A percentile compares a stretch with the other conserved stretches of the same genome.
Evolutionary conservation across 2,329 filamentous ascomycete genomes (phyloP).

Genomic region (Knoxdaviesia capensis): DNA sequence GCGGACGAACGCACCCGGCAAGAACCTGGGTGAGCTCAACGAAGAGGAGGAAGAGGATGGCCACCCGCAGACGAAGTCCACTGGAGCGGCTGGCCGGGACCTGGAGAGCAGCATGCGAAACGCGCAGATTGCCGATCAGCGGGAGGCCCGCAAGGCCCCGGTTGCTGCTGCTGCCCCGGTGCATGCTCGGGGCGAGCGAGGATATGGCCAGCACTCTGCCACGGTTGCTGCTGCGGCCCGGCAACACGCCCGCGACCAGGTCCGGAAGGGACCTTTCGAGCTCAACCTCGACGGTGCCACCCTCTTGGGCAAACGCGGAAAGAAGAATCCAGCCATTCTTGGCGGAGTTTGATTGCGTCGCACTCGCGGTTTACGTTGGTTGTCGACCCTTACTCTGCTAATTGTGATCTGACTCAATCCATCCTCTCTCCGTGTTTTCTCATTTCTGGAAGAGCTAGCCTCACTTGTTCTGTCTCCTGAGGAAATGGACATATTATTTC

Average conservation of each 20-base stretch:
- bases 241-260: slow-evolving; percentile 51
- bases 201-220: slow-evolving; percentile 79
- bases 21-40: slow-evolving; percentile 40
- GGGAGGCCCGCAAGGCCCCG: slow-evolving; percentile 19
- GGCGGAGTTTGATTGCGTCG: slow-evolving; percentile 7
- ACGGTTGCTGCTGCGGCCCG: slow-evolving; percentile 67
- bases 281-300: slow-evolving; percentile 83
- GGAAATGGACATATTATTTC: not conserved
- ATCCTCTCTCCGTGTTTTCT: not conserved
- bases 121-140: slow-evolving; percentile 49
- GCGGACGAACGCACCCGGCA: slow-evolving; percentile 40
- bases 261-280: slow-evolving; percentile 70
- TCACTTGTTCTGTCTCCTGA: not conserved
- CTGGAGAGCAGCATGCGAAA: slow-evolving; percentile 79
- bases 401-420: not conserved
- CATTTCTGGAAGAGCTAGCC: not conserved
- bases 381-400: not conserved
- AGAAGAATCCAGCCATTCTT: slow-evolving; percentile 28
- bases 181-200: slow-evolving; percentile 25
- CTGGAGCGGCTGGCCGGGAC: slow-evolving; percentile 31
- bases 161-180: slow-evolving; percentile 4
- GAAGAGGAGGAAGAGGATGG: slow-evolving; percentile 45
- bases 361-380: too few species aligned
- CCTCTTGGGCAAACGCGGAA: slow-evolving; percentile 51
- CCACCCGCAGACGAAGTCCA: slow-evolving; percentile 21